Evolutionary conservation across 495 filamentous ascomycete genomes (phyloP).

Genomic region (Lasiosphaeria hispida): DNA sequence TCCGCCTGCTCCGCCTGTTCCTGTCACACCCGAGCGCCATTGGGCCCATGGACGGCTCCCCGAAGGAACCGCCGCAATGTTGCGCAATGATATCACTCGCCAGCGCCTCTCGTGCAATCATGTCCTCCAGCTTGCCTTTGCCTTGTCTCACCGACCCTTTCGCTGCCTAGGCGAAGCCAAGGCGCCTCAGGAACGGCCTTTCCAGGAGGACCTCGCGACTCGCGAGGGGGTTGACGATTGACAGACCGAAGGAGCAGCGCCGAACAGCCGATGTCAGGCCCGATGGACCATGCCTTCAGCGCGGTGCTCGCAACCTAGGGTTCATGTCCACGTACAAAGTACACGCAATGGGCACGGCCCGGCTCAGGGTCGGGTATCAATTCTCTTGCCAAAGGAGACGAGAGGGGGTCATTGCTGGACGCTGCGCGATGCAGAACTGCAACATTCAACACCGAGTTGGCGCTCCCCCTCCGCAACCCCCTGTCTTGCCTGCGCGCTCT

Average conservation of each 20-base stretch:
- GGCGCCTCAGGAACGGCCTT: conserved; percentile 1
- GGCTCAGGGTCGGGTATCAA: no score
- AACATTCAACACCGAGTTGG: no score
- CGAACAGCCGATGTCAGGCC: not conserved
- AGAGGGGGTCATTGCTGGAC: no score
- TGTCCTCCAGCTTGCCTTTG: conserved; percentile 1
- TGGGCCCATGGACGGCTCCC: conserved; percentile 2
- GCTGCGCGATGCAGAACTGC: no score
- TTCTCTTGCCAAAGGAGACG: no score
- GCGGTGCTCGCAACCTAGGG: not conserved
- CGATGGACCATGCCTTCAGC: not conserved
- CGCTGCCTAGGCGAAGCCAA: not conserved
- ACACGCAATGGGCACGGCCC: no score
- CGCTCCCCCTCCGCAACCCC: not conserved
- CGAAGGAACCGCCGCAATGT: conserved; percentile 11
- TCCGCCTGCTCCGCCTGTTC: conserved; percentile 8
- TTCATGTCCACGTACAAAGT: not conserved
- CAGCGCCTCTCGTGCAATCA: conserved; percentile 8
- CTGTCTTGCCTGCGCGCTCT: not conserved
- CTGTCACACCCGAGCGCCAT: conserved; percentile 10
- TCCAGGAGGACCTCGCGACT: not conserved
- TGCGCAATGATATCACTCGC: conserved; percentile 17
- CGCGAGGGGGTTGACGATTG: not conserved
- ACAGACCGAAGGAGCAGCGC: not conserved
- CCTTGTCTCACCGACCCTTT: conserved; percentile 12